A percentile compares a stretch with the other conserved stretches of the same genome.
These are phyloP conservation scores for Silene noctiflora DNA, from an alignment of 179 eudicot species.

Conservation along the genomic window DNA sequence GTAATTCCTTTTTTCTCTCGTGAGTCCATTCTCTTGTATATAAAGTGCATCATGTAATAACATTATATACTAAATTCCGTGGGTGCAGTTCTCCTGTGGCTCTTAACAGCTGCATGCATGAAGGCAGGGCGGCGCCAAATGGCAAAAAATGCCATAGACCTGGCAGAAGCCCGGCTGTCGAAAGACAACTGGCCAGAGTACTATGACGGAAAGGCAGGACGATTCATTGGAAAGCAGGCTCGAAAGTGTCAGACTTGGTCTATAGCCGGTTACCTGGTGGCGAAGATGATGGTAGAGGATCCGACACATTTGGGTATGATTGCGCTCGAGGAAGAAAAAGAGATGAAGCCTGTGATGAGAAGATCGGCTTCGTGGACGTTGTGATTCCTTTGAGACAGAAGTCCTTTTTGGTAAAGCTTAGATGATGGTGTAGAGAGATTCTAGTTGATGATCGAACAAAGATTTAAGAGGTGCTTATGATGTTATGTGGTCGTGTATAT, in stretches of 20 bases:
- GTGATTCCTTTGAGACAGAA: constrained; percentile 17
- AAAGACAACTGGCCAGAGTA: constrained; percentile 77
- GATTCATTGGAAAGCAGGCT: constrained; percentile 69
- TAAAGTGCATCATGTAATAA: constrained; percentile 1
- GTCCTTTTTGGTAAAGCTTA: too few relatives aligned
- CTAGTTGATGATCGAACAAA: constrained; percentile 10
- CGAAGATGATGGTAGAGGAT: constrained; percentile 77
- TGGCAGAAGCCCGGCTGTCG: constrained; percentile 51
- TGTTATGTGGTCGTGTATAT: constrained; percentile 25
- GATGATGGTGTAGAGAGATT: constrained; percentile 10
- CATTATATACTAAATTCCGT: not conserved
- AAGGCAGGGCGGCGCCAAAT: constrained; percentile 64
- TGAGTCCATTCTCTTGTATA: too few relatives aligned
- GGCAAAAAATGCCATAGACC: constrained; percentile 69
- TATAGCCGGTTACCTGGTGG: constrained; percentile 70
- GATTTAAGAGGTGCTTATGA: not conserved
- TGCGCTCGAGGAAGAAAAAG: constrained; percentile 67
- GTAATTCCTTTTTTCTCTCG: too few relatives aligned
- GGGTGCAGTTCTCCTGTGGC: constrained; percentile 72
- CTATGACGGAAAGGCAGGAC: constrained; percentile 66
- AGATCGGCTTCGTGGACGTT: constrained; percentile 59
- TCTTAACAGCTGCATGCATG: constrained; percentile 79
- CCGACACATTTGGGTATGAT: constrained; percentile 73
- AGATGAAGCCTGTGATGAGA: constrained; percentile 47
- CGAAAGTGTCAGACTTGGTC: constrained; percentile 79